Percentiles rank a stretch among this genome's conserved stretches.
Conservation (phyloP, 2,329 filamentous ascomycete species). For the Hortaea sp. region DNA sequence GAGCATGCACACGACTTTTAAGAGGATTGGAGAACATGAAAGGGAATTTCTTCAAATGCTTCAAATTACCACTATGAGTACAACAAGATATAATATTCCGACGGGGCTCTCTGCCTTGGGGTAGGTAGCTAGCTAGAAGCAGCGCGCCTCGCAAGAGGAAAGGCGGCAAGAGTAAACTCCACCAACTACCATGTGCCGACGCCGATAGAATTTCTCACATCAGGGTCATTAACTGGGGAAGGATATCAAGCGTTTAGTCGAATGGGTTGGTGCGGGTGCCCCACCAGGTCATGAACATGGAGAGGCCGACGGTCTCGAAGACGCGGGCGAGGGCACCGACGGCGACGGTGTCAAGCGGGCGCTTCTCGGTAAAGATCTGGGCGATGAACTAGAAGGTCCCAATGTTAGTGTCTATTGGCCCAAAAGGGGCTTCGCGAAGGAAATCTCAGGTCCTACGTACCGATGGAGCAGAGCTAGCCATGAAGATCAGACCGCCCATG, state of each 20-base stretch:
- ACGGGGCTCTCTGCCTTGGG: no score
- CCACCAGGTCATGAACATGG: slow-evolving; percentile 93
- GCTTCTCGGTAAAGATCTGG: slow-evolving; percentile 83
- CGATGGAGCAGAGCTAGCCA: slow-evolving; percentile 76
- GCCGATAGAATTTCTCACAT: neutral
- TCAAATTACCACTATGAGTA: no score
- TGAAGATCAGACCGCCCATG: slow-evolving; percentile 82
- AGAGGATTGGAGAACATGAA: no score
- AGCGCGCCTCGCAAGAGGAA: no score
- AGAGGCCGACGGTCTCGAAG: slow-evolving; percentile 86
- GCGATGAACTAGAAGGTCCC: slow-evolving; percentile 58
- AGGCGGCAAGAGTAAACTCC: neutral
- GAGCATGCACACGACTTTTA: no score
- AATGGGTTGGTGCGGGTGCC: slow-evolving; percentile 91
- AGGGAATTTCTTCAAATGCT: no score
- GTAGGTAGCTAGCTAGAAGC: no score
- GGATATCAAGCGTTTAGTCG: slow-evolving; percentile 20
- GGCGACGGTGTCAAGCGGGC: slow-evolving; percentile 79
- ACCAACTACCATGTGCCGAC: neutral
- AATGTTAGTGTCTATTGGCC: slow-evolving; percentile 16
- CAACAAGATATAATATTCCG: no score
- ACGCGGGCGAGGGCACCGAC: slow-evolving; percentile 75
- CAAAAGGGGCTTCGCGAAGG: neutral
- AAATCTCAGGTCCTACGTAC: slow-evolving; percentile 43
- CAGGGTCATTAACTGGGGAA: slow-evolving; percentile 24